Base-by-base conservation (phyloP, 352 stramenopile genomes). In the Phytopythium delawarense region DNA sequence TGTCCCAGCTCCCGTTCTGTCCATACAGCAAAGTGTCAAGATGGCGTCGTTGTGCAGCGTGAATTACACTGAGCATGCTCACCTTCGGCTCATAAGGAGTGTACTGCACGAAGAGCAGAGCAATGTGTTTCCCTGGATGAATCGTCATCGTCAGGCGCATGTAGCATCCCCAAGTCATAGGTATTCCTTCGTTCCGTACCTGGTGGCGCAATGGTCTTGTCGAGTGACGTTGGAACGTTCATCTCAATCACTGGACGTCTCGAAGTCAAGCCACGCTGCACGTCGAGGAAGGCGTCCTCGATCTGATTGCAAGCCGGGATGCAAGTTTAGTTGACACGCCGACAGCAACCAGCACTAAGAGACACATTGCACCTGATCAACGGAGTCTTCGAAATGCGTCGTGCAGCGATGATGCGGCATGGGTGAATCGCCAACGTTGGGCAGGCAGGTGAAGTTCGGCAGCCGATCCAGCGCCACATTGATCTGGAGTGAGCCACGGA, bases 71-170 rank as follows among this genome's bases (percentile, higher is more conserved):
- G 12, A 4, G 12, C 34, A 39, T 28, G 30, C 12, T 55, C 61
- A 88, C 85, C 70, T 92, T 90, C 44, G 85, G 86, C 37, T 85
- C 62, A 44, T 97, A 97, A 1, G 90, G 90, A 5, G 91, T 96
- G 64, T 97, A 97, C 71, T 97, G 90, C 13, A 96, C 84, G 62
- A 97, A 97, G 3, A 97, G 71, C 12, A 96, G 65, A 42, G 85
- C 88, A n/a, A 97, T 79, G 45, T 97, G 90, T 35, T 97, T 90
- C 20, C 89, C 90, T 87, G 59, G 13, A 12, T 6, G 18, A 30
- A 37, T 4, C 15, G 21, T 28, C 42, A 18, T 46, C n/a, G 2
- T 59, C 16, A 46, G 42, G 18, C 28, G 4, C 20, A 40, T 42
- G n/a, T 20, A 16, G 8, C 28, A 18, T 34, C 30, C 25, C 7